Evolutionary conservation across 371 early-diverging fungal species (phyloP).

Genomic region (Mortierella sp.): DNA sequence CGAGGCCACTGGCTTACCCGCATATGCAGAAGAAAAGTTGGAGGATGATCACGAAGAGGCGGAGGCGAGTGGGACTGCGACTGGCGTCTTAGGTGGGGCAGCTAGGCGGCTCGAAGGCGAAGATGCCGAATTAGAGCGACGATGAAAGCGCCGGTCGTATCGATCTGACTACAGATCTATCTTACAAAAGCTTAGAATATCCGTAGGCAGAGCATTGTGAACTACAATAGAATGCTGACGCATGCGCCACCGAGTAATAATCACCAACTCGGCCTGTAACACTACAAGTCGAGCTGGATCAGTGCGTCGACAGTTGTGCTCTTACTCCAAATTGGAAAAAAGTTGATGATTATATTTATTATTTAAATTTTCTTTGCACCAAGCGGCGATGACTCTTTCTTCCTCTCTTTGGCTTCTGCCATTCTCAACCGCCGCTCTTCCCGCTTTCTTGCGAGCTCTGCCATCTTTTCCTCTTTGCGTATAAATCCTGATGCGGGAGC

Average conservation of each 20-base stretch:
- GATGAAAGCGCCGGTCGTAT: slow-evolving; percentile 7
- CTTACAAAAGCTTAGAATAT: too few relatives aligned
- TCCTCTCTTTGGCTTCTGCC: slow-evolving; percentile 69
- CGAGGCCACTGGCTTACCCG: slow-evolving; percentile 55
- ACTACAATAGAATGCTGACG: not conserved
- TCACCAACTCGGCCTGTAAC: too few relatives aligned
- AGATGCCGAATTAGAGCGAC: slow-evolving; percentile 38
- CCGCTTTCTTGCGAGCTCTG: slow-evolving; percentile 68
- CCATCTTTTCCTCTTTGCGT: slow-evolving; percentile 64
- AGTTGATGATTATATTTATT: not conserved
- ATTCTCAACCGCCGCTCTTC: slow-evolving; percentile 74
- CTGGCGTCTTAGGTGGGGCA: slow-evolving; percentile 50
- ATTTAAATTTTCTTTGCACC: slow-evolving; percentile 65
- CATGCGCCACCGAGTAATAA: too few relatives aligned
- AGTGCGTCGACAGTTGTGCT: not conserved
- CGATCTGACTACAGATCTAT: too few relatives aligned
- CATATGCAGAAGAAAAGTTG: slow-evolving; percentile 47
- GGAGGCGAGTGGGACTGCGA: slow-evolving; percentile 43
- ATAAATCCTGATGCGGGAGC: slow-evolving; percentile 17
- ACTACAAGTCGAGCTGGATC: too few relatives aligned
- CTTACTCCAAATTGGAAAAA: not conserved
- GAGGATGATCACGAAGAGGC: slow-evolving; percentile 53
- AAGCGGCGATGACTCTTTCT: slow-evolving; percentile 56
- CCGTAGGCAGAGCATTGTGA: not conserved
- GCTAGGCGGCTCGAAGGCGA: slow-evolving; percentile 50